phyloP scores from a whole-genome alignment of 495 filamentous ascomycete species.

The Pyrenopolyporus hunteri region DNA sequence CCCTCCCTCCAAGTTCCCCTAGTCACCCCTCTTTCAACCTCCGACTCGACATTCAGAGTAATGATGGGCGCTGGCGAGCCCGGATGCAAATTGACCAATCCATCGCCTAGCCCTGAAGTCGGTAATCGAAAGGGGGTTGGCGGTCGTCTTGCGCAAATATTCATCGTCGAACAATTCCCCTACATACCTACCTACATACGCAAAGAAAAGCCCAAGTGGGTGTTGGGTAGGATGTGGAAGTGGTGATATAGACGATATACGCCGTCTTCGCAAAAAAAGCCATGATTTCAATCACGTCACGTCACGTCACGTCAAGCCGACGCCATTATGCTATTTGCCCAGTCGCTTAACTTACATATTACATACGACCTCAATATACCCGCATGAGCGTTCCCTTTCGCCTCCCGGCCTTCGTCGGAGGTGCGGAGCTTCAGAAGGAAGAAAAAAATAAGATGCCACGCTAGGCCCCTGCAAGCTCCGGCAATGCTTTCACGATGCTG shows the following conservation, averaged over 20 bases:
- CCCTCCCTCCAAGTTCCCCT: neutral
- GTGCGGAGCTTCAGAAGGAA: conserved; percentile 4
- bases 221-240: neutral
- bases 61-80: conserved; percentile 10
- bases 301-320: conserved; percentile 38
- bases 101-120: neutral
- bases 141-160: neutral
- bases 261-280: neutral
- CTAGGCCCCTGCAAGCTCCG: conserved; percentile 31
- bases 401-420: conserved; percentile 31
- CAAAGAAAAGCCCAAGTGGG: neutral
- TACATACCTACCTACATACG: neutral
- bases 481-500: conserved; percentile 32
- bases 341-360: conserved; percentile 1
- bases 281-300: conserved; percentile 32
- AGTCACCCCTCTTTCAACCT: neutral
- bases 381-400: neutral
- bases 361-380: neutral
- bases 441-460: neutral
- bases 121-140: conserved; percentile 6
- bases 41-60: conserved; percentile 12
- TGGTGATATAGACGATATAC: conserved; percentile 29
- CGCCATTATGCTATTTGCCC: conserved; percentile 32
- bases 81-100: conserved; percentile 4
- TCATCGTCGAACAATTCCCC: neutral